Base-by-base conservation (phyloP, 202 grass and related monocot species). In the Brachypodium distachyon region DNA sequence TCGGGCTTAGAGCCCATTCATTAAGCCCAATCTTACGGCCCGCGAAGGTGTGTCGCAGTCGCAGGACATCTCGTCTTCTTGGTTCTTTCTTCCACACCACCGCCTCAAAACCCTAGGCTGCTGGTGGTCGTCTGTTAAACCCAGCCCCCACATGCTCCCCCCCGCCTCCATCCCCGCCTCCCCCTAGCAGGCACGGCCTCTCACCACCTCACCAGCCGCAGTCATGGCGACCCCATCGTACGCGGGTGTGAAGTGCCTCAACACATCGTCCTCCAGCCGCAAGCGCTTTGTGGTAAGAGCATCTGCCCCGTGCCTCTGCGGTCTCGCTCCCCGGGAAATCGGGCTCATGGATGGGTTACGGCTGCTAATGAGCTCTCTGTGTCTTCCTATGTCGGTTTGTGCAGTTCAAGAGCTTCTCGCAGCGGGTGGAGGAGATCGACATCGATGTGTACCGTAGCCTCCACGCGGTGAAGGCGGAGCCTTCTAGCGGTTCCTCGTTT, bases 341-440 rank as follows among this genome's bases (percentile, higher is more conserved):
- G 55, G 56, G 38, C 6, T 29, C 59, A 51, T 37, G 14, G 18
- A 48, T 44, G 18, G 12, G 41, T 3, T n/a, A 4, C 16, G 42
- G 47, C 6, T 76, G 67, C 55, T 72, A 72, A 62, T 70, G 49
- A 9, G 53, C 14, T 82, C 42, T 48, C 2, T 53, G 17, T 41
- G 48, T 67, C 32, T 32, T 23, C 42, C 7, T 16, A 19, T 39
- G 55, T 66, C 37, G 31, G 33, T 7, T 59, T 47, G 80, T 74
- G 81, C 83, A 97, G 91, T 97, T 97, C 79, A 97, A 97, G 80
- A 92, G 27, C 62, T 94, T 92, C 87, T 90, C 91, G 36, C 82
- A 88, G 77, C 85, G 95, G 58, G 84, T 97, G 43, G 84, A 80
- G 67, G 95, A 97, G 53, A 92, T 97, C 70, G 62, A 88, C 61